Conservation (phyloP, 176 grass and related monocot species). For the Eleusine indica region DNA sequence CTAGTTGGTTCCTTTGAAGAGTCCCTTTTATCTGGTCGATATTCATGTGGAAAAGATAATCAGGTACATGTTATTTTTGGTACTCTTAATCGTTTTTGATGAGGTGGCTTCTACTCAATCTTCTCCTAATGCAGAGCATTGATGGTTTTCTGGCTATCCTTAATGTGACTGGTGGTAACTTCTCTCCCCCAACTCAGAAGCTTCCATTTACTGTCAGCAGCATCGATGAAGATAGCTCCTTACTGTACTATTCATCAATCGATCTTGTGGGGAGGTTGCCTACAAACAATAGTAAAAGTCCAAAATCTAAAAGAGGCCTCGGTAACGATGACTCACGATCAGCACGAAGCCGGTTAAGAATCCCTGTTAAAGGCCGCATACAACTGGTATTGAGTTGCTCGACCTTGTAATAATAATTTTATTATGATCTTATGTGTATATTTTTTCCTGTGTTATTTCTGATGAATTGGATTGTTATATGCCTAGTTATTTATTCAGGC, state of each 20-base stretch:
- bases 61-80: conserved; percentile 54
- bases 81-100: conserved; percentile 2
- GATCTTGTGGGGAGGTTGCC: conserved; percentile 65
- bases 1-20: conserved; percentile 97
- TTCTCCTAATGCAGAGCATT: conserved; percentile 69
- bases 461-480: neutral
- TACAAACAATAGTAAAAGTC: conserved; percentile 56
- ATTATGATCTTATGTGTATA: neutral
- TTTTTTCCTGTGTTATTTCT: conserved; percentile 5
- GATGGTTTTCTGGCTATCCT: conserved; percentile 91
- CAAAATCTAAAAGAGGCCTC: conserved; percentile 63
- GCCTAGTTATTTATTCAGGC: neutral
- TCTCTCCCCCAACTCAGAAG: conserved; percentile 84
- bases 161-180: conserved; percentile 85
- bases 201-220: conserved; percentile 88
- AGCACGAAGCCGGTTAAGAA: conserved; percentile 70
- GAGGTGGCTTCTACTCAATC: conserved; percentile 21
- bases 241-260: conserved; percentile 91
- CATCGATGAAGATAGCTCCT: conserved; percentile 82
- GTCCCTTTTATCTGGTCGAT: conserved; percentile 91
- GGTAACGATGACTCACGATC: conserved; percentile 72
- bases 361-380: conserved; percentile 89
- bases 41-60: conserved; percentile 77
- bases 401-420: conserved; percentile 9
- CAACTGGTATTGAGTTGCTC: conserved; percentile 77